Conservation (phyloP, 805 yeast genomes). For the Starmerella stellata region DNA sequence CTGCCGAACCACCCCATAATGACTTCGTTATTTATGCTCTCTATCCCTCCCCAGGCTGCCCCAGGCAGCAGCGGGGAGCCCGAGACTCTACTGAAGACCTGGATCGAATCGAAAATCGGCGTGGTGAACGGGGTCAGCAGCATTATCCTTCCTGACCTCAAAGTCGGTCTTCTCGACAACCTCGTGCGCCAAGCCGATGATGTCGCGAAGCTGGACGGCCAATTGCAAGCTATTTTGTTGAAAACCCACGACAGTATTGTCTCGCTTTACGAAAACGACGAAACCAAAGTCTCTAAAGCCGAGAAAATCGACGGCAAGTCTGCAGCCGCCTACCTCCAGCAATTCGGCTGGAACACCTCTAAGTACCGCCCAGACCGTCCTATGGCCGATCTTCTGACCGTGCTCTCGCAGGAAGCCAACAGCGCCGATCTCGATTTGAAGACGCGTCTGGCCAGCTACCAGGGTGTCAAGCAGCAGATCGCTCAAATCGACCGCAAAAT, state of each 20-base stretch:
- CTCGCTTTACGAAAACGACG: conserved; percentile 21
- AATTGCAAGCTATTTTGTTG: conserved; percentile 45
- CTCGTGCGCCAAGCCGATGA: conserved; percentile 85
- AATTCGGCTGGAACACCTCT: conserved; percentile 73
- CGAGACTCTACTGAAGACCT: conserved; percentile 23
- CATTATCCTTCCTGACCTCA: conserved; percentile 62
- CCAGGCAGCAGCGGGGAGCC: conserved; percentile 24
- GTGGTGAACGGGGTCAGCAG: conserved; percentile 34
- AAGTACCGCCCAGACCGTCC: conserved; percentile 75
- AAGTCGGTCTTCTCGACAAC: conserved; percentile 86
- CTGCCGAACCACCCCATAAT: too few species aligned
- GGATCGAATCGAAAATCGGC: conserved; percentile 21
- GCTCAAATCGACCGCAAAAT: conserved; percentile 82
- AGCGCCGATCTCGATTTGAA: conserved; percentile 75
- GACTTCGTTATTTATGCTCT: conserved; percentile 27
- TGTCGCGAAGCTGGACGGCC: conserved; percentile 61
- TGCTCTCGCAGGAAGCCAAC: conserved; percentile 58
- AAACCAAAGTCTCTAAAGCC: conserved; percentile 30
- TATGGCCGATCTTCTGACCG: conserved; percentile 51
- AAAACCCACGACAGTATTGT: conserved; percentile 63
- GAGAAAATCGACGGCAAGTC: conserved; percentile 35
- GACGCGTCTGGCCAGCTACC: conserved; percentile 54
- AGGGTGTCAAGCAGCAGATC: conserved; percentile 64
- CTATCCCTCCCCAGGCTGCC: conserved; percentile 32
- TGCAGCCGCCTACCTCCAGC: conserved; percentile 48